A percentile compares a stretch with the other conserved stretches of the same genome.
These are phyloP conservation scores for Nemophila menziesii DNA, from an alignment of 257 asterid species.

Conservation along the genomic window DNA sequence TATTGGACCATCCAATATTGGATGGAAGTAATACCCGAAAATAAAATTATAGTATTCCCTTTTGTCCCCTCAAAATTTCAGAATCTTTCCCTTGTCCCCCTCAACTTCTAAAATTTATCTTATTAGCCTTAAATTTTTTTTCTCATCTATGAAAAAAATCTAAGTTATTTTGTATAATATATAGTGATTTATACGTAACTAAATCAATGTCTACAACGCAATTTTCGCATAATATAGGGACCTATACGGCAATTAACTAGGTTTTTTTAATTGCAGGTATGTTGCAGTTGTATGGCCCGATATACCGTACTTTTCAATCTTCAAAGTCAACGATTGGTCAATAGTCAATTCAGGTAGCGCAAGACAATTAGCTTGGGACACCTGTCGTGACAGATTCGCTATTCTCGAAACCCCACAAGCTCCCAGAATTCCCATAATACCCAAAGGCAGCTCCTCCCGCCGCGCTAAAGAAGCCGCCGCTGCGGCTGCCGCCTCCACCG, in stretches of 20 bases:
- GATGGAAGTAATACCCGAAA: too few relatives aligned
- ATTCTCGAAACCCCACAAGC: slow-evolving; percentile 70
- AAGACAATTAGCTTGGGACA: slow-evolving; percentile 94
- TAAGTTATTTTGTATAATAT: too few relatives aligned
- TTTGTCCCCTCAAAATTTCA: too few relatives aligned
- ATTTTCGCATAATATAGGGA: too few relatives aligned
- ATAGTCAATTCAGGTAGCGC: slow-evolving; percentile 98
- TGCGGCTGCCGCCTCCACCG: slow-evolving; percentile 82
- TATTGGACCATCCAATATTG: too few relatives aligned
- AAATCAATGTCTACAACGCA: background rate
- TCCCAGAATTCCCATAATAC: slow-evolving; percentile 85
- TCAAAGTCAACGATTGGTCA: slow-evolving; percentile 95
- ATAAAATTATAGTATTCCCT: too few relatives aligned
- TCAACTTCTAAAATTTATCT: too few relatives aligned
- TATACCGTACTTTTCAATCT: slow-evolving; percentile 88
- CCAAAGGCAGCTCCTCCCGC: slow-evolving; percentile 86
- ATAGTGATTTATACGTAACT: background rate
- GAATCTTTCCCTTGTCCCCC: too few relatives aligned
- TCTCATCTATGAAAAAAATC: too few relatives aligned
- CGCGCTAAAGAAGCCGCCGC: slow-evolving; percentile 97
- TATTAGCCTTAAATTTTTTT: too few relatives aligned
- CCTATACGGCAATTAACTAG: background rate
- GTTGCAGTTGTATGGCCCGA: slow-evolving; percentile 96
- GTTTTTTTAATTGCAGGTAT: slow-evolving; percentile 38
- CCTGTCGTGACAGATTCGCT: slow-evolving; percentile 87